Conservation (phyloP, 148 eudicot genomes). For the Rhododendron simsii region DNA sequence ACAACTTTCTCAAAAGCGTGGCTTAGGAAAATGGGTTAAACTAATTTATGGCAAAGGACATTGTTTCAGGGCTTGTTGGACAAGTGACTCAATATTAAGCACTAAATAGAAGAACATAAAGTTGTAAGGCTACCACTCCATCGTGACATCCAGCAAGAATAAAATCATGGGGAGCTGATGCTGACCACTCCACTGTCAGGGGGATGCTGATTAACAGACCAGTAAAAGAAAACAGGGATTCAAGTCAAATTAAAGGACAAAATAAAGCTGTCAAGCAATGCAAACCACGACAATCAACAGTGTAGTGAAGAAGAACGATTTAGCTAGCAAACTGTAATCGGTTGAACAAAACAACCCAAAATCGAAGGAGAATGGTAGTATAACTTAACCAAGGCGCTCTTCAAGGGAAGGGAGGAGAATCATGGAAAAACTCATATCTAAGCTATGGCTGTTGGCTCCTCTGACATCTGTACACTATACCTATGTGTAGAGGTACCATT, state of each 20-base stretch:
- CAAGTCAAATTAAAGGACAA: not conserved
- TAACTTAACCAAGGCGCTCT: not conserved
- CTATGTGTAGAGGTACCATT: not conserved
- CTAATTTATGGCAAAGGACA: no score
- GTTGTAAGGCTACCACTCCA: slow-evolving; percentile 60
- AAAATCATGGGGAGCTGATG: slow-evolving; percentile 74
- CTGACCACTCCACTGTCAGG: slow-evolving; percentile 86
- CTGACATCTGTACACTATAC: no score
- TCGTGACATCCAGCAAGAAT: slow-evolving; percentile 92
- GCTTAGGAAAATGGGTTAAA: no score
- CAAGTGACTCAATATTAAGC: not conserved
- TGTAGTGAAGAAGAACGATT: not conserved
- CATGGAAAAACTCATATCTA: not conserved
- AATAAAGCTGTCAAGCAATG: not conserved
- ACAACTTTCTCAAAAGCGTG: no score
- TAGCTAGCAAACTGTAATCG: not conserved
- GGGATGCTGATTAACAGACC: slow-evolving; percentile 61
- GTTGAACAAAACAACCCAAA: not conserved
- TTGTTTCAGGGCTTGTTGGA: not conserved
- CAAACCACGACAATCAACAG: not conserved
- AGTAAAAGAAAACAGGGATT: slow-evolving; percentile 6
- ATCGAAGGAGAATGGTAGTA: not conserved
- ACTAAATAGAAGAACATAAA: not conserved
- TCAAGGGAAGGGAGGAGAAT: not conserved
- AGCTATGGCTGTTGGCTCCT: no score